Conservation (phyloP, 225 moss, liverwort and hornwort species). For the Marchantia paleacea region DNA sequence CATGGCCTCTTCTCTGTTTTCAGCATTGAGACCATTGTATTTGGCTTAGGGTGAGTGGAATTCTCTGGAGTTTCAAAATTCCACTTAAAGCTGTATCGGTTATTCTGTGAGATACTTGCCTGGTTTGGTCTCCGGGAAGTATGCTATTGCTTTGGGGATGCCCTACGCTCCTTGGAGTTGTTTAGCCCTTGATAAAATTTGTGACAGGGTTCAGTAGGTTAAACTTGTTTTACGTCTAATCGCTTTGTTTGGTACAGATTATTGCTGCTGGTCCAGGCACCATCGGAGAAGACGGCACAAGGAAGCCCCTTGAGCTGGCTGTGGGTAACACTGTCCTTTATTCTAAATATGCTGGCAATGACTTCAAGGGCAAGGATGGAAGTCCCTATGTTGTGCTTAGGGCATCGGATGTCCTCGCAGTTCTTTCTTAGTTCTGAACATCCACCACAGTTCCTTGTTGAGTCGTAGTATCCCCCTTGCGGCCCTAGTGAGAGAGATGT, state of each 20-base stretch:
- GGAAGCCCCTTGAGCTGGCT: constrained; percentile 69
- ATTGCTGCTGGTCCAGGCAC: constrained; percentile 66
- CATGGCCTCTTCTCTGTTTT: too few relatives aligned
- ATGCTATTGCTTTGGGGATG: too few relatives aligned
- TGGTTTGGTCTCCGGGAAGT: too few relatives aligned
- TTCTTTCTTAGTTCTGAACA: constrained; percentile 49
- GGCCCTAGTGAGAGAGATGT: constrained; percentile 31
- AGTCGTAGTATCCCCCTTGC: constrained; percentile 27
- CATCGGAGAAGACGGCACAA: constrained; percentile 79
- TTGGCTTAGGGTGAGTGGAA: too few relatives aligned
- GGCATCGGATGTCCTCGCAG: constrained; percentile 74
- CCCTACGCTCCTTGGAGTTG: too few relatives aligned
- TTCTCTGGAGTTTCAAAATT: too few relatives aligned
- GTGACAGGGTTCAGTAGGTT: not conserved
- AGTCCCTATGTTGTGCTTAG: constrained; percentile 71
- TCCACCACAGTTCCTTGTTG: not conserved
- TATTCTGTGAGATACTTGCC: too few relatives aligned
- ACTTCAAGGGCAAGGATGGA: constrained; percentile 91
- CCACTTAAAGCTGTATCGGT: too few relatives aligned
- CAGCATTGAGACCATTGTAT: too few relatives aligned
- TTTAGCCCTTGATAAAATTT: too few relatives aligned
- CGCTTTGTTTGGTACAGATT: constrained; percentile 15
- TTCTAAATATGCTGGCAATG: constrained; percentile 92
- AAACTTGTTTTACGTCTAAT: not conserved
- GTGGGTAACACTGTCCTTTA: constrained; percentile 79